phyloP scores from a whole-genome alignment of 192 early-diverging fungal genomes.

The Tieghemiomyces parasiticus region DNA sequence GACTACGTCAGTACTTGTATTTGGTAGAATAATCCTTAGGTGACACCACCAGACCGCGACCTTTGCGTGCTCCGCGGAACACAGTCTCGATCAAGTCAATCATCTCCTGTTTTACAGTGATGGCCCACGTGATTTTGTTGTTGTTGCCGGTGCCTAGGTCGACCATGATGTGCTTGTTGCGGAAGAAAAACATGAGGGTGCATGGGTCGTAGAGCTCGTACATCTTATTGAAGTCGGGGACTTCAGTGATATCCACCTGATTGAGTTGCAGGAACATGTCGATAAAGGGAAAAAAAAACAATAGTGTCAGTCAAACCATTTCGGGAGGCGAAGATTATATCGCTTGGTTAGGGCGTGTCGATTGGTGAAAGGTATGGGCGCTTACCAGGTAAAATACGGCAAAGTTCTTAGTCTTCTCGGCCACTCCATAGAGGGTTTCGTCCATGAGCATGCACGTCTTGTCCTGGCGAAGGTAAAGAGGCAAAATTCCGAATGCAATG shows the following conservation, averaged over 20 bases:
- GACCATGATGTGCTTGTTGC: constrained; percentile 97
- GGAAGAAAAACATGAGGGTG: constrained; percentile 93
- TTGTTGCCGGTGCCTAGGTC: constrained; percentile 99
- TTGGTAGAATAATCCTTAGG: constrained; percentile 96
- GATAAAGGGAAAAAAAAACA: too few species aligned
- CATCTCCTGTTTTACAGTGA: constrained; percentile 91
- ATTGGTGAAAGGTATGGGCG: too few species aligned
- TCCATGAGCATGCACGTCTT: constrained; percentile 96
- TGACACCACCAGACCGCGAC: constrained; percentile 91
- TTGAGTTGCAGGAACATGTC: background rate
- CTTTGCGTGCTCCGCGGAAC: constrained; percentile 88
- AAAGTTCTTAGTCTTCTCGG: constrained; percentile 97
- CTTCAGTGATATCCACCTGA: constrained; percentile 78
- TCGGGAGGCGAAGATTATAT: too few species aligned
- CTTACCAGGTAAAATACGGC: constrained; percentile 82
- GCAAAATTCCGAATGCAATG: too few species aligned
- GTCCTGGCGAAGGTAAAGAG: constrained; percentile 34
- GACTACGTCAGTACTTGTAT: constrained; percentile 98
- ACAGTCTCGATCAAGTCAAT: constrained; percentile 88
- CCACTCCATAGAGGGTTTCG: constrained; percentile 82
- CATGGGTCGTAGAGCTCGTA: constrained; percentile 98
- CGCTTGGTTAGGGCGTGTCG: too few species aligned
- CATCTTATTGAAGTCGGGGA: constrained; percentile 90
- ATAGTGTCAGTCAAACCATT: too few species aligned
- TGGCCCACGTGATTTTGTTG: constrained; percentile 97